A percentile compares a stretch with the other conserved stretches of the same genome.
Evolutionary conservation across 331 rosid species (phyloP).

Genomic region (Quercus lobata): DNA sequence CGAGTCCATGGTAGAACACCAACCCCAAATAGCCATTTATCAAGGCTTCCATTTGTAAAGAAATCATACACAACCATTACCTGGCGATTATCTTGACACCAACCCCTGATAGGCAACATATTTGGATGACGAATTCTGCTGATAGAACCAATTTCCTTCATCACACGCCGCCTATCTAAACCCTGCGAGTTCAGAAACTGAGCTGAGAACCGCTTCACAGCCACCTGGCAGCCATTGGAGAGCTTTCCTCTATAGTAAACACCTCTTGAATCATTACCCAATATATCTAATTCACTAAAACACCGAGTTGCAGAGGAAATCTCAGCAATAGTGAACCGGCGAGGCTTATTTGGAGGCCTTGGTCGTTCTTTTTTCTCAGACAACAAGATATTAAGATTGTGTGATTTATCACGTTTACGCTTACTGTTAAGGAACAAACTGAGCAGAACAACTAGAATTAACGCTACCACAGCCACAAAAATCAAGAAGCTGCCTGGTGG

Average conservation of each 20-base stretch:
- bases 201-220: conserved; percentile 58
- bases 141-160: conserved; percentile 56
- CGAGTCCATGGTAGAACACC: conserved; percentile 83
- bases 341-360: conserved; percentile 68
- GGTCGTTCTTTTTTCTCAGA: conserved; percentile 45
- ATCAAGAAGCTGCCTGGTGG: conserved; percentile 43
- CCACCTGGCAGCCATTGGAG: conserved; percentile 52
- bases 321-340: conserved; percentile 44
- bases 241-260: conserved; percentile 64
- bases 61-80: conserved; percentile 63
- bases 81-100: conserved; percentile 64
- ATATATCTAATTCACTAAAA: conserved; percentile 48
- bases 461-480: conserved; percentile 42
- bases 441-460: conserved; percentile 33
- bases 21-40: conserved; percentile 75
- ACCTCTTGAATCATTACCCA: conserved; percentile 58
- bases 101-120: conserved; percentile 58
- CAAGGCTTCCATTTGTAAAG: conserved; percentile 62
- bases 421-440: conserved; percentile 35
- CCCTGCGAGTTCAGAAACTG: conserved; percentile 55
- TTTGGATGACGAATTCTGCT: conserved; percentile 64
- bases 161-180: conserved; percentile 44
- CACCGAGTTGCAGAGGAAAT: conserved; percentile 49
- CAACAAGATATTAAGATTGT: conserved; percentile 8
- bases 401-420: conserved; percentile 32